A percentile compares a stretch with the other conserved stretches of the same genome.
Conservation (phyloP, 2,329 filamentous ascomycete genomes). For the Cercospora sp. region DNA sequence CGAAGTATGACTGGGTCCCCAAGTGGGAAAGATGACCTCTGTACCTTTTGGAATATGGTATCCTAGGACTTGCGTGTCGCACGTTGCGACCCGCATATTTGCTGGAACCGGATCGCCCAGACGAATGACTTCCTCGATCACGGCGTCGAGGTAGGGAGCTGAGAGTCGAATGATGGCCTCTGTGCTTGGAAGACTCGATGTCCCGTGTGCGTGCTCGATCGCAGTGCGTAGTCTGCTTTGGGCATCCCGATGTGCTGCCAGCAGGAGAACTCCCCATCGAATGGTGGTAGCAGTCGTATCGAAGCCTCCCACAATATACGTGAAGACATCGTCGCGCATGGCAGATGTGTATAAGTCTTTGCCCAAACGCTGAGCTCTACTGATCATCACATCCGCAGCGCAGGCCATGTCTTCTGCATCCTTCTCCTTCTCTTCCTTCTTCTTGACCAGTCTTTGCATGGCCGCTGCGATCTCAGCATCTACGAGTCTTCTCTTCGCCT, state of each 20-base stretch:
- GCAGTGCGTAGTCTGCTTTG: slow-evolving; percentile 41
- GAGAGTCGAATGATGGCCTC: neutral
- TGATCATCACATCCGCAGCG: neutral
- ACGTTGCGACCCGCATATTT: neutral
- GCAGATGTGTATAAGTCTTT: slow-evolving; percentile 30
- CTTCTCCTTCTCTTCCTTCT: neutral
- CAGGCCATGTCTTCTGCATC: neutral
- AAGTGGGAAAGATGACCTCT: neutral
- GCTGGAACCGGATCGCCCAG: neutral
- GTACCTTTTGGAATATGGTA: slow-evolving; percentile 4
- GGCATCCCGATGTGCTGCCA: slow-evolving; percentile 39
- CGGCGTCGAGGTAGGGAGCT: neutral
- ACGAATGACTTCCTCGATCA: neutral
- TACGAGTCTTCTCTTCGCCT: neutral
- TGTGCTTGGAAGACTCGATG: neutral
- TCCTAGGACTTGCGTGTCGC: slow-evolving; percentile 1
- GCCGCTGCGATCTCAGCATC: neutral
- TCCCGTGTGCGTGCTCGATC: neutral
- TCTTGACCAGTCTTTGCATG: neutral
- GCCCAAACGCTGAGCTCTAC: slow-evolving; percentile 21
- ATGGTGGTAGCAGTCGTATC: slow-evolving; percentile 49
- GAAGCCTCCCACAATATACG: slow-evolving; percentile 44
- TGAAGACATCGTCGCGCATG: slow-evolving; percentile 36
- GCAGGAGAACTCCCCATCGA: slow-evolving; percentile 44
- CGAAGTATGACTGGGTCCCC: neutral